These are phyloP conservation scores for Dryas drummondii DNA, from an alignment of 306 rosid genomes.

Conservation along the genomic window DNA sequence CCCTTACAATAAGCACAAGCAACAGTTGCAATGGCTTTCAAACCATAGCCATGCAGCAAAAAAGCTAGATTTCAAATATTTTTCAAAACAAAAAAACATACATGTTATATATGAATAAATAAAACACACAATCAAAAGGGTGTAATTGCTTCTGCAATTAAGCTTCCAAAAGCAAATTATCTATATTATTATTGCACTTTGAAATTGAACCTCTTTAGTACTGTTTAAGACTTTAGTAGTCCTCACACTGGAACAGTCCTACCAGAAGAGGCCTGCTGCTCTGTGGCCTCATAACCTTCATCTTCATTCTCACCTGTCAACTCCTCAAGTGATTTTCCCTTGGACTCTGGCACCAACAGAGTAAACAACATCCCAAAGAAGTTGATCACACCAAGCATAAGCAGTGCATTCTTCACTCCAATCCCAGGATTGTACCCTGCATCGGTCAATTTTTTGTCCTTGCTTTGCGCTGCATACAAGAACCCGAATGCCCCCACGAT, in stretches of 20 bases:
- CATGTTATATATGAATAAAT: background rate
- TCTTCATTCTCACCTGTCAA: constrained; percentile 70
- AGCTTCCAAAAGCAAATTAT: background rate
- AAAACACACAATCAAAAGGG: background rate
- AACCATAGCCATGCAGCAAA: no score
- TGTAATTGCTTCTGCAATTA: background rate
- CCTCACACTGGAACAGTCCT: constrained; percentile 51
- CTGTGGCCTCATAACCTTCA: constrained; percentile 21
- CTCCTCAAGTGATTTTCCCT: constrained; percentile 85
- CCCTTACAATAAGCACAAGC: background rate
- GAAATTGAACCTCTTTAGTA: no score
- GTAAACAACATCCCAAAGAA: constrained; percentile 61
- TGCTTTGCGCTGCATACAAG: constrained; percentile 72
- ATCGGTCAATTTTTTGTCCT: constrained; percentile 28
- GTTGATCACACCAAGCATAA: constrained; percentile 71
- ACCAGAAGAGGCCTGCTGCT: background rate
- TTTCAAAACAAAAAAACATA: background rate
- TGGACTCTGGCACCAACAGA: constrained; percentile 78
- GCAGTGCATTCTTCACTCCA: constrained; percentile 65
- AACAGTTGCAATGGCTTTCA: background rate
- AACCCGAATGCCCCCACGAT: constrained; percentile 90
- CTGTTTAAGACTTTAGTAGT: no score
- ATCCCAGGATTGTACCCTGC: constrained; percentile 77
- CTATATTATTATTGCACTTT: constrained; percentile 15
- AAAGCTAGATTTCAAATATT: background rate